Evolutionary conservation across 2,329 filamentous ascomycete genomes (phyloP), one percentile per base, ranked within the genome.

Genomic region (Monosporascus sp.): DNA sequence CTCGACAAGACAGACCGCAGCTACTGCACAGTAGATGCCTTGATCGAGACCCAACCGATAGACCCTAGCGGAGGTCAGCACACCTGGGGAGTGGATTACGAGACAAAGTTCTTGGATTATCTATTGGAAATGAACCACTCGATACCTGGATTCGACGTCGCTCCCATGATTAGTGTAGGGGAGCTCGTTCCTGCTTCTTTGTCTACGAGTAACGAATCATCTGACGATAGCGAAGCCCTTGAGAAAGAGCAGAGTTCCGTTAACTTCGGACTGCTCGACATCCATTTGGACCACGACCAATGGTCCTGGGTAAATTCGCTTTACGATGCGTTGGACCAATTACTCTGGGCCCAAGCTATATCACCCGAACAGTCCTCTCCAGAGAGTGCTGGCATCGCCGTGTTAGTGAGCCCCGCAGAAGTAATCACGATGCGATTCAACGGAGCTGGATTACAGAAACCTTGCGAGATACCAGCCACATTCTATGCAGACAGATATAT

Each of bases 1-100:
- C 72, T 87, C 3, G 83, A 86, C 53, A 71, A 67, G 9, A 83
- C 82, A 0, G 79, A 85, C 25, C 75, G 84, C 44, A 79, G 77
- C 44, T 85, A 85, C 57, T 83, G 80, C 15, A 80, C 78, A 0
- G 76, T 75, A 22, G 79, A 81, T 52, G 68, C 71, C 5, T 65
- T 85, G 6, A 65, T 70, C 5, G 67, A 74, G 41, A 66, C 64
- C 14, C 57, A 71, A 35, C 66, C 70, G 14, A 66, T 73, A 22
- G 66, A 61, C 24, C 56, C 65, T n/a, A 62, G 48, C 48, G 58
- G 54, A 43, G 56, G 59, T 18, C 43, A 6, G 22, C 24, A 46
- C 14, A 71, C 72, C 8, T 65, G 69, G 20, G 74, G 75, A 52
- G 71, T 71, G 49, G 70, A 72, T 24, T 75, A 79, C 41, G 80